Conservation (phyloP, 2,329 filamentous ascomycete species). For the Penicillium sp. region DNA sequence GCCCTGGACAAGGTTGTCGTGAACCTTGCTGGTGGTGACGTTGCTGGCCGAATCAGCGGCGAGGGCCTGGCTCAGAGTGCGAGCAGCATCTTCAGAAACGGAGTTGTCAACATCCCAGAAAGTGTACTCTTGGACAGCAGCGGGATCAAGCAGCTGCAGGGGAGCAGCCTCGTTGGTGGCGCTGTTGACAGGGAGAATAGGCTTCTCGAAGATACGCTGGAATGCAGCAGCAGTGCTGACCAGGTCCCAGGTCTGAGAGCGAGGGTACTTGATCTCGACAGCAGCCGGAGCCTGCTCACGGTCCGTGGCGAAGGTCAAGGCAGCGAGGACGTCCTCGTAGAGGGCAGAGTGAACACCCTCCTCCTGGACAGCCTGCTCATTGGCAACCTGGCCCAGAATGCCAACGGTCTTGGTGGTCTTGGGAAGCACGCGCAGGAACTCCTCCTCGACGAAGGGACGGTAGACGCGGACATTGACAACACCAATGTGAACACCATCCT, state of each 20-base stretch:
- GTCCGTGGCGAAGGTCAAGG: slow-evolving; percentile 71
- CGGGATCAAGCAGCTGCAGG: slow-evolving; percentile 52
- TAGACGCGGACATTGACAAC: slow-evolving; percentile 90
- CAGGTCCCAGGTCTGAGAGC: slow-evolving; percentile 61
- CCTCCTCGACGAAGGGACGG: slow-evolving; percentile 90
- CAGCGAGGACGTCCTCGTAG: slow-evolving; percentile 84
- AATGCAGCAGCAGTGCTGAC: slow-evolving; percentile 43
- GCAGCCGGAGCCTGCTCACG: slow-evolving; percentile 61
- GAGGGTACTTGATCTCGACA: slow-evolving; percentile 84
- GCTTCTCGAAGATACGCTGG: slow-evolving; percentile 43
- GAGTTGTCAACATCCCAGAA: slow-evolving; percentile 92
- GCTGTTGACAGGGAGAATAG: slow-evolving; percentile 30
- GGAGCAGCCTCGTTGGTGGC: slow-evolving; percentile 34
- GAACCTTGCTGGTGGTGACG: slow-evolving; percentile 54
- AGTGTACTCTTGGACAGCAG: slow-evolving; percentile 71
- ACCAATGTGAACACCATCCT: slow-evolving; percentile 72
- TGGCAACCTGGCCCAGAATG: slow-evolving; percentile 82
- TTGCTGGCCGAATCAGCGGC: slow-evolving; percentile 59
- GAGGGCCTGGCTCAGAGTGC: slow-evolving; percentile 56
- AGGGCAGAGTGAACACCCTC: slow-evolving; percentile 74
- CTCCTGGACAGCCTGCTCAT: slow-evolving; percentile 69
- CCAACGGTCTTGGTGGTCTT: slow-evolving; percentile 69
- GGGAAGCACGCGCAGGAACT: slow-evolving; percentile 78
- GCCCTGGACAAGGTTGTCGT: slow-evolving; percentile 64
- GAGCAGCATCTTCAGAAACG: slow-evolving; percentile 59